A percentile compares a stretch with the other conserved stretches of the same genome.
These are phyloP conservation scores for Danielozyma ontarioensis DNA, from an alignment of 805 yeast species.

Conservation along the genomic window DNA sequence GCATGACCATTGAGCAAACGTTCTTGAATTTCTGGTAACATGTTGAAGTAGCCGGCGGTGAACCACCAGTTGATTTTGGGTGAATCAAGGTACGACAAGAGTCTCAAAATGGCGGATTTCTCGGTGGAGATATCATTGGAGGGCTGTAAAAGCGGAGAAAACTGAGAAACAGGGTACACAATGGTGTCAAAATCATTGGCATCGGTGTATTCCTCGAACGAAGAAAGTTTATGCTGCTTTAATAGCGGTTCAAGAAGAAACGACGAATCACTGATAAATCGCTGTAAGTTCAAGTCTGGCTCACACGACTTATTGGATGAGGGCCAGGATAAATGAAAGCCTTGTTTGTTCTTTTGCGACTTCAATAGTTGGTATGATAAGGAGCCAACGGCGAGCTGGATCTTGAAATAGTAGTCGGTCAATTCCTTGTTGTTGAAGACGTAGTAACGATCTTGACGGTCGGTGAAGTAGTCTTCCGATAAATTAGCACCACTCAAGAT, in stretches of 20 bases:
- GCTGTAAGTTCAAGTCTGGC: constrained; percentile 51
- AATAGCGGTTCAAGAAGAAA: constrained; percentile 54
- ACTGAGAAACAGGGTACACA: constrained; percentile 88
- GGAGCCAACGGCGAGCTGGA: constrained; percentile 63
- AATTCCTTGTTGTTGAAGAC: constrained; percentile 53
- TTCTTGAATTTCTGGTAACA: constrained; percentile 67
- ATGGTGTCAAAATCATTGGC: constrained; percentile 47
- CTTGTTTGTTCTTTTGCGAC: constrained; percentile 38
- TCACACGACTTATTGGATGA: constrained; percentile 57
- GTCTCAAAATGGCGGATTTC: constrained; percentile 58
- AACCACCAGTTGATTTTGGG: constrained; percentile 68
- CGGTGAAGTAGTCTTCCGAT: constrained; percentile 86
- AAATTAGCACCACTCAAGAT: constrained; percentile 88
- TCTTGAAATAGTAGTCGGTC: constrained; percentile 67
- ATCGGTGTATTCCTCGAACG: constrained; percentile 28
- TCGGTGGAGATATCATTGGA: constrained; percentile 72
- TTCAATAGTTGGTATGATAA: constrained; percentile 61
- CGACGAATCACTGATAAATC: constrained; percentile 55
- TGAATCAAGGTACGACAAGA: constrained; percentile 54
- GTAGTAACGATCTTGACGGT: constrained; percentile 92
- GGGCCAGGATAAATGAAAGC: constrained; percentile 73
- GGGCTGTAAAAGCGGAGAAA: constrained; percentile 69
- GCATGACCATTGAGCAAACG: constrained; percentile 56
- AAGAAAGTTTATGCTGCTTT: constrained; percentile 32
- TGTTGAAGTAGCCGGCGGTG: constrained; percentile 95